phyloP scores from a whole-genome alignment of 192 early-diverging fungal genomes.

The Umbelopsis isabellina region DNA sequence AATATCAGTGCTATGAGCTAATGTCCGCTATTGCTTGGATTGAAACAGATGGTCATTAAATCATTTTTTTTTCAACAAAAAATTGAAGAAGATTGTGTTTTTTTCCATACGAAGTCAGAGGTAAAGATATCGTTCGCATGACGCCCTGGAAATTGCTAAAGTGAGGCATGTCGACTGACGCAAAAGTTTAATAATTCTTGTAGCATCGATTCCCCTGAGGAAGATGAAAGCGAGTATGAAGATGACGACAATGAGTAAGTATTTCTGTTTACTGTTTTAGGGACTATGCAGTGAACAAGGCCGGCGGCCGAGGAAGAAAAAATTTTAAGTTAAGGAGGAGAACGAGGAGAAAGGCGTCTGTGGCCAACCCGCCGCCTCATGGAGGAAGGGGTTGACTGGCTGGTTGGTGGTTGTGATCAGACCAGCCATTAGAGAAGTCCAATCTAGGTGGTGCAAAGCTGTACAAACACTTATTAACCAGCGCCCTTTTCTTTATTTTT shows the following conservation, averaged over 20 bases:
- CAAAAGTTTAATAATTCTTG: conserved; percentile 37
- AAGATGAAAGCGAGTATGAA: conserved; percentile 27
- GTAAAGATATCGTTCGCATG: conserved; percentile 63
- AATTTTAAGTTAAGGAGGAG: conserved; percentile 22
- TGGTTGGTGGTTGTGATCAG: too few relatives aligned
- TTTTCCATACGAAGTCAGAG: conserved; percentile 90
- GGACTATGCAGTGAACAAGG: conserved; percentile 8
- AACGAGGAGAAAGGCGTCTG: conserved; percentile 1
- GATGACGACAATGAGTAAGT: conserved; percentile 28
- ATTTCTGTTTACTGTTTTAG: conserved; percentile 23
- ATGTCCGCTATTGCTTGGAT: conserved; percentile 16
- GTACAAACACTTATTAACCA: background rate
- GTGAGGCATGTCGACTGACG: conserved; percentile 33
- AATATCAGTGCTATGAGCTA: conserved; percentile 19
- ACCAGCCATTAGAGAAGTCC: too few relatives aligned
- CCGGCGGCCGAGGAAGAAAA: conserved; percentile 21
- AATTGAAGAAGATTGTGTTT: conserved; percentile 90
- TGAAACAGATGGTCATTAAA: conserved; percentile 88
- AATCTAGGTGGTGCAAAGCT: too few relatives aligned
- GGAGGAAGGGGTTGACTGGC: too few relatives aligned
- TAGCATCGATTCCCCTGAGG: conserved; percentile 30
- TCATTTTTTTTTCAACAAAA: conserved; percentile 96
- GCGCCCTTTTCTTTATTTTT: too few relatives aligned
- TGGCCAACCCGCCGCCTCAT: background rate
- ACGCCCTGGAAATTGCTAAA: conserved; percentile 28